phyloP scores from a whole-genome alignment of 2,329 filamentous ascomycete genomes.

The Elsinoe batatas region DNA sequence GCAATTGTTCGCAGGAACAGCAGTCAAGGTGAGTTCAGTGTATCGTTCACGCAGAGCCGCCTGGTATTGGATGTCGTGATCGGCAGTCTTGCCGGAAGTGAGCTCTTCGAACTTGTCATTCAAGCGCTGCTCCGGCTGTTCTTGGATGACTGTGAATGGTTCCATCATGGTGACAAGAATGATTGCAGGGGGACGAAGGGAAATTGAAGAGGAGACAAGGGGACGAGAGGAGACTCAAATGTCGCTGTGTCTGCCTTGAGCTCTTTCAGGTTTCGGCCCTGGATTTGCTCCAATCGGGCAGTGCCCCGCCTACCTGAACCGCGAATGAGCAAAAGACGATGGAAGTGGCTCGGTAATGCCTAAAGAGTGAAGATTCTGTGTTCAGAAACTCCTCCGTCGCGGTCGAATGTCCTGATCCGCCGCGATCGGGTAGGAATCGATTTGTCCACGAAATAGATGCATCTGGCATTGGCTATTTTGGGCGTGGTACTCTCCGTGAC shows the following conservation, averaged over 20 bases:
- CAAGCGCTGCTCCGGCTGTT: conserved; percentile 22
- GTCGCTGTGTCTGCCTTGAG: too few relatives aligned
- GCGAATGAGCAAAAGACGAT: neutral
- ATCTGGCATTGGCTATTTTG: too few relatives aligned
- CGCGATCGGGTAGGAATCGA: neutral
- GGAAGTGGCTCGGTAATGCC: neutral
- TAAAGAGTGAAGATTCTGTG: neutral
- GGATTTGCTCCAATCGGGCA: neutral
- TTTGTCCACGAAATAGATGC: too few relatives aligned
- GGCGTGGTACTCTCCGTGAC: neutral
- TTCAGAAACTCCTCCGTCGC: neutral
- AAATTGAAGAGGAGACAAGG: neutral
- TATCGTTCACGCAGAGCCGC: conserved; percentile 28
- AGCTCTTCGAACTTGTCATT: conserved; percentile 29
- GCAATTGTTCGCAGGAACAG: conserved; percentile 24
- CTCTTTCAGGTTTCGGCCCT: neutral
- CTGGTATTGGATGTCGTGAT: conserved; percentile 33
- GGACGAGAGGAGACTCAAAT: neutral
- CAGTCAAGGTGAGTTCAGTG: conserved; percentile 31
- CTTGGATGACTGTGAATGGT: conserved; percentile 27
- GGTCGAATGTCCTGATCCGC: neutral
- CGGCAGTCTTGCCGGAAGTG: conserved; percentile 28
- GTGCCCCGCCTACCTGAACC: neutral
- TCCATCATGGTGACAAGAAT: conserved; percentile 17
- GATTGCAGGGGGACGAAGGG: neutral